Evolutionary conservation across 2,329 filamentous ascomycete genomes (phyloP).

Genomic region (Talaromyces sp.): DNA sequence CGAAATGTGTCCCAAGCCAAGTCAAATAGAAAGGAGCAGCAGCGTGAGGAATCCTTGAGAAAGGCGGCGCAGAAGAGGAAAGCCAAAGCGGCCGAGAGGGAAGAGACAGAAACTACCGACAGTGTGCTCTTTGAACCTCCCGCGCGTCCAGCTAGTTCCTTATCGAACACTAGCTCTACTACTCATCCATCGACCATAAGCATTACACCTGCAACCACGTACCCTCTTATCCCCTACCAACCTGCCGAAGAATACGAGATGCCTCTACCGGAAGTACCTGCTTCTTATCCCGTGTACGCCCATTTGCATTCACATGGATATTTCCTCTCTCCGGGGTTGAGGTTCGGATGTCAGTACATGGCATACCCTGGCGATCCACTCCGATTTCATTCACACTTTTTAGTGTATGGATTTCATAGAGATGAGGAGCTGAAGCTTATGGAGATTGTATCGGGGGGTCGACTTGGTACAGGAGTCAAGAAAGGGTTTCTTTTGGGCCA

Average conservation of each 20-base stretch:
- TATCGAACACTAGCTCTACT: slow-evolving; percentile 18
- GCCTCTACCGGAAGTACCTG: slow-evolving; percentile 36
- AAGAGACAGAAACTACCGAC: slow-evolving; percentile 17
- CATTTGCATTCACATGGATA: slow-evolving; percentile 76
- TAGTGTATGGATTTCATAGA: slow-evolving; percentile 81
- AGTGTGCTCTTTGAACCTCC: slow-evolving; percentile 27
- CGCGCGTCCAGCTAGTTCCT: slow-evolving; percentile 6
- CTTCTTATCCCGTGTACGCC: slow-evolving; percentile 71
- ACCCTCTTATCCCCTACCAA: slow-evolving; percentile 41
- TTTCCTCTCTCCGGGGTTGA: slow-evolving; percentile 85
- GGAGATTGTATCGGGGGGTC: slow-evolving; percentile 79
- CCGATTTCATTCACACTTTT: slow-evolving; percentile 91
- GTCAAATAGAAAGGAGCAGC: slow-evolving; percentile 47
- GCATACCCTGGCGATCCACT: slow-evolving; percentile 94
- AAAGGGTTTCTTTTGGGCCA: slow-evolving; percentile 82
- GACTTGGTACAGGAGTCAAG: slow-evolving; percentile 91
- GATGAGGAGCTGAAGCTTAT: slow-evolving; percentile 80
- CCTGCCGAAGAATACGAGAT: slow-evolving; percentile 26
- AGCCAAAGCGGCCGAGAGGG: slow-evolving; percentile 18
- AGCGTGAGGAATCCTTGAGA: slow-evolving; percentile 49
- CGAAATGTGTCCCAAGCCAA: slow-evolving; percentile 47
- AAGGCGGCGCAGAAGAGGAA: slow-evolving; percentile 41
- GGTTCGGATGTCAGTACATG: slow-evolving; percentile 91
- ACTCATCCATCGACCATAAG: slow-evolving; percentile 24
- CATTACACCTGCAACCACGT: slow-evolving; percentile 52